Evolutionary conservation across 352 stramenopile genomes (phyloP), one percentile per base, ranked within the genome.

Genomic region (Heterotrichella gracilis): DNA sequence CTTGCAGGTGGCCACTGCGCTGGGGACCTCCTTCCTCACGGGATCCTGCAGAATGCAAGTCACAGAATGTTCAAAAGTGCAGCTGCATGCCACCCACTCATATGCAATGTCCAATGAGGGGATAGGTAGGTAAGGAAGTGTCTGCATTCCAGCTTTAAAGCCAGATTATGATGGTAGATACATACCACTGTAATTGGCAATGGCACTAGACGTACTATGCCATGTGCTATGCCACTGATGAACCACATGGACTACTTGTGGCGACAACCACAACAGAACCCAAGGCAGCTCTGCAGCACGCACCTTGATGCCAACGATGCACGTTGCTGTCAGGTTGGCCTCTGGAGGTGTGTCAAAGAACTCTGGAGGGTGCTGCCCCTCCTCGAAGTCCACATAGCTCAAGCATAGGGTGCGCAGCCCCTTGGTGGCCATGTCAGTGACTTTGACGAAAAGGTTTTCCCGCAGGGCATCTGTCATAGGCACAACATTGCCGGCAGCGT

Each of bases 21-120:
- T 82, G 21, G 84, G 82, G 23, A 97, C 90, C 73, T 95, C 88
- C 0, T 79, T 78, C 17, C 89, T 85, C 40, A 95, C 79, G 1
- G 92, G 92, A 75, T 98, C 92, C 73, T 93, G 82, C 71, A 96
- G n/a, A n/a, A n/a, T n/a, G n/a, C n/a, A n/a, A n/a, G n/a, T n/a
- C n/a, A n/a, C n/a, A n/a, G n/a, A n/a, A n/a, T n/a, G n/a, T n/a
- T n/a, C n/a, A n/a, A n/a, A n/a, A n/a, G n/a, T n/a, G n/a, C n/a
- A n/a, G n/a, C n/a, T n/a, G n/a, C n/a, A n/a, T n/a, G n/a, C n/a
- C n/a, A n/a, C n/a, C n/a, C n/a, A n/a, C n/a, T n/a, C n/a, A n/a
- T n/a, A n/a, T n/a, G n/a, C n/a, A n/a, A n/a, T n/a, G n/a, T n/a
- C n/a, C n/a, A n/a, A n/a, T n/a, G n/a, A n/a, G n/a, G n/a, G n/a